Evolutionary conservation across 2,329 filamentous ascomycete species (phyloP).

Genomic region (Talaromyces islandicus): DNA sequence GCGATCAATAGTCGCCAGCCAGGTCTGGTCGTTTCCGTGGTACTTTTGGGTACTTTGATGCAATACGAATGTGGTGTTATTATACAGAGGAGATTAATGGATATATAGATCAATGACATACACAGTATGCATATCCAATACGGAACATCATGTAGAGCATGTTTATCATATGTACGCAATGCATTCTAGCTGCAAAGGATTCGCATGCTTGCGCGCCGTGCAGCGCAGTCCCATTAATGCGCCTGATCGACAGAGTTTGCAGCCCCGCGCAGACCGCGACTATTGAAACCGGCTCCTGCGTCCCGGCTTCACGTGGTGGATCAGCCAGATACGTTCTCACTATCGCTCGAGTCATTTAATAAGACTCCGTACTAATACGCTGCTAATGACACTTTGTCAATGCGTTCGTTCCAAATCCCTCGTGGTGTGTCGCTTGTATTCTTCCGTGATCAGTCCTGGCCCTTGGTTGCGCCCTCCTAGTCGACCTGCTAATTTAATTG

Average conservation of each 20-base stretch:
- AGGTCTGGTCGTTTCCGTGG: not conserved
- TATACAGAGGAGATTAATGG: too few relatives aligned
- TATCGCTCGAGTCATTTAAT: not conserved
- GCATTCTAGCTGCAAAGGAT: not conserved
- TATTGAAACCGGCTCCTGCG: not conserved
- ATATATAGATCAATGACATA: too few relatives aligned
- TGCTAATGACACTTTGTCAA: not conserved
- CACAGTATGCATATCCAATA: too few relatives aligned
- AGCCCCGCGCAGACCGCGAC: not conserved
- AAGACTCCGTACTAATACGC: not conserved
- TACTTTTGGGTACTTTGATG: not conserved
- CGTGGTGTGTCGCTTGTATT: not conserved
- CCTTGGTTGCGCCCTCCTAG: not conserved
- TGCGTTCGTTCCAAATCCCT: not conserved
- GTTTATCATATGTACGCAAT: too few relatives aligned
- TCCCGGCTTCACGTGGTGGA: not conserved
- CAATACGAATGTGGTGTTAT: too few relatives aligned
- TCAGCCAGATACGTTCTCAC: not conserved
- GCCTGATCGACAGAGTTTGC: not conserved
- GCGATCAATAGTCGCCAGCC: not conserved
- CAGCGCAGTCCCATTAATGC: not conserved
- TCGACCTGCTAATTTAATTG: not conserved
- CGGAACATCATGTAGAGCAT: too few relatives aligned
- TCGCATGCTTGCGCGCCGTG: not conserved
- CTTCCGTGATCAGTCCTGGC: not conserved